These are phyloP conservation scores for Lolium multiflorum DNA, from an alignment of 176 grass and related monocot species.

Conservation along the genomic window DNA sequence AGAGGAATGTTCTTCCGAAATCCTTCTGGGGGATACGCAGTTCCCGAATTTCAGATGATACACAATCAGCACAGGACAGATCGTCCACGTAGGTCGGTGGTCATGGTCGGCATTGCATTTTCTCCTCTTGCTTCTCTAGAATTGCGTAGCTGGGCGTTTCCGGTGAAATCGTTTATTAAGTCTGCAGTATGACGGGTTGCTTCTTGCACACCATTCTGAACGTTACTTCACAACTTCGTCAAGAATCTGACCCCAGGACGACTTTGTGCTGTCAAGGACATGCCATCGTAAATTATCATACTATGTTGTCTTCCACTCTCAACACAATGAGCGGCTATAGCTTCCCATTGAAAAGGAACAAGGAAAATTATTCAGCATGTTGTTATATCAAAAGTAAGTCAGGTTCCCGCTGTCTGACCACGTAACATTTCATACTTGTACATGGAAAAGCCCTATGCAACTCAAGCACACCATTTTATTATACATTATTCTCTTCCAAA, in stretches of 20 bases:
- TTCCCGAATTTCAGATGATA: slow-evolving; percentile 70
- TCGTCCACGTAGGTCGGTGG: neutral
- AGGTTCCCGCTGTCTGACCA: neutral
- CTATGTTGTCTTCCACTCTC: neutral
- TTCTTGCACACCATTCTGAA: neutral
- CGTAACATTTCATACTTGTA: neutral
- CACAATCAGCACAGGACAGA: slow-evolving; percentile 24
- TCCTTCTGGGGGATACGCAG: slow-evolving; percentile 93
- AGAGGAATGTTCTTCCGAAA: slow-evolving; percentile 70
- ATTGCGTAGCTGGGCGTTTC: neutral
- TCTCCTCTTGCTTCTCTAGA: neutral
- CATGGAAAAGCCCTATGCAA: neutral
- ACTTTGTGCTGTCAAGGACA: neutral
- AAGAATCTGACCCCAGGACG: neutral
- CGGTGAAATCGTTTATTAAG: neutral
- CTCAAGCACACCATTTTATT: slow-evolving; percentile 22
- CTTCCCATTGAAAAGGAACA: neutral
- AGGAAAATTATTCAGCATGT: neutral
- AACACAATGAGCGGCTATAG: neutral
- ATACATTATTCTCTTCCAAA: neutral
- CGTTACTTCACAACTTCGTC: neutral
- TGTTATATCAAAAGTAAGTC: neutral
- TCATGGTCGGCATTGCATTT: too few species aligned
- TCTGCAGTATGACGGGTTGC: neutral
- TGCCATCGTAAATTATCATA: neutral